A percentile compares a stretch with the other conserved stretches of the same genome.
Evolutionary conservation across 2,329 filamentous ascomycete species (phyloP).

Genomic region (Curvularia verruculosa): DNA sequence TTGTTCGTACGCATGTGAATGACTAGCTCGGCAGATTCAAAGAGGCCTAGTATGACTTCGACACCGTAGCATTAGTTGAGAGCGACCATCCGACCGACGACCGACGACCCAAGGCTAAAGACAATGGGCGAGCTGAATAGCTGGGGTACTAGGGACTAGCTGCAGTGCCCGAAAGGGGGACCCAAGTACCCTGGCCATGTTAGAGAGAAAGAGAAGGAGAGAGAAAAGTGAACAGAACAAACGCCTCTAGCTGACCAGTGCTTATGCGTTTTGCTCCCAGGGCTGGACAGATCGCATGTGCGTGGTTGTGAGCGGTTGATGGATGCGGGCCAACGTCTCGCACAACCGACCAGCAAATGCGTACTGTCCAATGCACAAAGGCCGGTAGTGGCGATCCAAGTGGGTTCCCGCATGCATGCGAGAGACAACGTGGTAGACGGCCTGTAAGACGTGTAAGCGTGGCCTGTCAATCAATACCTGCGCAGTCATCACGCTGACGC

Average conservation of each 20-base stretch:
- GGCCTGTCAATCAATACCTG: neutral
- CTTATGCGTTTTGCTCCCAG: neutral
- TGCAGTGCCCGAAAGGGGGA: conserved; percentile 5
- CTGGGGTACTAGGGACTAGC: conserved; percentile 6
- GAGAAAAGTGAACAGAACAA: neutral
- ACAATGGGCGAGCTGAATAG: neutral
- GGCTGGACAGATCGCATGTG: neutral
- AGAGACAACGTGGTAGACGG: conserved; percentile 14
- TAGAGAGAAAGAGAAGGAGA: neutral
- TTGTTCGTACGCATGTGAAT: neutral
- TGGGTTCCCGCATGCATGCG: conserved; percentile 15
- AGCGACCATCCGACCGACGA: neutral
- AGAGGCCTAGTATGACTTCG: neutral
- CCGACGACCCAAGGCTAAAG: neutral
- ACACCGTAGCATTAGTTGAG: neutral
- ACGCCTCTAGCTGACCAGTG: neutral
- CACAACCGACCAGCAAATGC: conserved; percentile 6
- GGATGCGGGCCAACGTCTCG: neutral
- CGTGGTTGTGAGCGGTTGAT: neutral
- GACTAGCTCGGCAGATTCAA: neutral
- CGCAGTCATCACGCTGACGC: neutral
- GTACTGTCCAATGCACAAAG: conserved; percentile 5
- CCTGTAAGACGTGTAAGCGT: conserved; percentile 6
- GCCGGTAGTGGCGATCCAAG: conserved; percentile 13
- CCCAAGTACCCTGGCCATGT: neutral